A percentile compares a stretch with the other conserved stretches of the same genome.
phyloP scores from a whole-genome alignment of 768 basidiomycete species.

The Lactarius akahatsu region DNA sequence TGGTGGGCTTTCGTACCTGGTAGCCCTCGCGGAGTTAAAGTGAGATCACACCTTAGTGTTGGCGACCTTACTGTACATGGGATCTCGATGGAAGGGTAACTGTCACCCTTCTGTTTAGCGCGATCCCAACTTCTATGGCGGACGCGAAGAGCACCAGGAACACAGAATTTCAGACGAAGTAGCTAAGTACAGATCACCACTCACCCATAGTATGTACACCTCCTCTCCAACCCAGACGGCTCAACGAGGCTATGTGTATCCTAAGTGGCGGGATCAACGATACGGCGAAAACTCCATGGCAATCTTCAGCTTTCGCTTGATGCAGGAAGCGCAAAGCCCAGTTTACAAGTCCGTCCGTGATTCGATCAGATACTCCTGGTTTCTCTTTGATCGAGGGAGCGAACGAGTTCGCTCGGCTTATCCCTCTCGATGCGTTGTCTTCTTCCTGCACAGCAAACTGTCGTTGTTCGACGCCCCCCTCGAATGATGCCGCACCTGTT shows the following conservation, averaged over 20 bases:
- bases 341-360: neutral
- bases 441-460: constrained; percentile 12
- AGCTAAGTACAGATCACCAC: neutral
- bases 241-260: neutral
- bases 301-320: constrained; percentile 26
- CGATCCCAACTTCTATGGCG: constrained; percentile 3
- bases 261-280: neutral
- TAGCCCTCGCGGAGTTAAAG: constrained; percentile 21
- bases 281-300: neutral
- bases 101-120: constrained; percentile 4
- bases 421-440: neutral
- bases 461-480: neutral
- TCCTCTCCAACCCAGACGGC: constrained; percentile 2
- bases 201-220: neutral
- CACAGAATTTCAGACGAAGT: constrained; percentile 3
- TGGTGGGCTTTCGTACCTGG: constrained; percentile 16
- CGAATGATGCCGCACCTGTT: neutral
- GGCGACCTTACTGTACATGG: neutral
- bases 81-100: constrained; percentile 20
- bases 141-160: constrained; percentile 19
- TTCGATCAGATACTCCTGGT: neutral
- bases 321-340: neutral
- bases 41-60: constrained; percentile 5
- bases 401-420: neutral
- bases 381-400: constrained; percentile 3